Conservation (phyloP, 2,329 filamentous ascomycete species). For the Endothia cerciana region DNA sequence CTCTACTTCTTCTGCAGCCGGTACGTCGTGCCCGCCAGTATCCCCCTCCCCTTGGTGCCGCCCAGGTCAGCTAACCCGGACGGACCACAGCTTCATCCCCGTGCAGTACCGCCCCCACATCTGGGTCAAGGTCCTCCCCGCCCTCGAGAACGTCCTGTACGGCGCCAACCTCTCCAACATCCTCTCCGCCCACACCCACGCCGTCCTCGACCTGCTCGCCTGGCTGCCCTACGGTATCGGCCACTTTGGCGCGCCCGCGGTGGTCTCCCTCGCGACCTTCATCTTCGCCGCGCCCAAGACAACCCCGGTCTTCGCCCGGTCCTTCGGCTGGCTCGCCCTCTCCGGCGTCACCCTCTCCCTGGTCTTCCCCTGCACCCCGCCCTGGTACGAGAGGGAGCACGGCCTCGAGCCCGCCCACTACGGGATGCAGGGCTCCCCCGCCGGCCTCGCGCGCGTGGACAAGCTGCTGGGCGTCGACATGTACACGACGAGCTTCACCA, state of each 20-base stretch:
- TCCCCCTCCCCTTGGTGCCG: background rate
- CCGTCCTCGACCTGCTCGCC: slow-evolving; percentile 82
- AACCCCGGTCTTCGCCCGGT: slow-evolving; percentile 79
- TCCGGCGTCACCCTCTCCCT: slow-evolving; percentile 86
- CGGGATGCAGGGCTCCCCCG: slow-evolving; percentile 85
- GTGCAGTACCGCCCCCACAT: slow-evolving; percentile 88
- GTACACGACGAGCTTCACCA: slow-evolving; percentile 90
- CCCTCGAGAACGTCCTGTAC: slow-evolving; percentile 94
- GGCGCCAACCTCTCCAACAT: slow-evolving; percentile 96
- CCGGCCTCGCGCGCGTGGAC: slow-evolving; percentile 87
- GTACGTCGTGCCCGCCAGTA: slow-evolving; percentile 70
- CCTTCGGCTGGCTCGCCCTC: slow-evolving; percentile 92
- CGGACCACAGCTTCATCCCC: slow-evolving; percentile 75
- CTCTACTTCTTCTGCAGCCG: slow-evolving; percentile 92
- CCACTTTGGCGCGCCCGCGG: slow-evolving; percentile 84
- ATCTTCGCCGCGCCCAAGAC: slow-evolving; percentile 86
- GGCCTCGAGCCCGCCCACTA: slow-evolving; percentile 91
- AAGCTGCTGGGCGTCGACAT: slow-evolving; percentile 87
- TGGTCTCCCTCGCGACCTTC: slow-evolving; percentile 81
- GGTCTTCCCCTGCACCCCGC: slow-evolving; percentile 89
- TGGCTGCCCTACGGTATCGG: slow-evolving; percentile 93
- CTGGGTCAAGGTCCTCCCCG: slow-evolving; percentile 92
- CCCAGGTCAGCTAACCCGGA: slow-evolving; percentile 16
- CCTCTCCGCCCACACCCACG: slow-evolving; percentile 84
- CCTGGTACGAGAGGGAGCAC: slow-evolving; percentile 95